Evolutionary conservation across 805 yeast genomes (phyloP), one percentile per base, ranked within the genome.

Genomic region (Torulaspora gathmanii): DNA sequence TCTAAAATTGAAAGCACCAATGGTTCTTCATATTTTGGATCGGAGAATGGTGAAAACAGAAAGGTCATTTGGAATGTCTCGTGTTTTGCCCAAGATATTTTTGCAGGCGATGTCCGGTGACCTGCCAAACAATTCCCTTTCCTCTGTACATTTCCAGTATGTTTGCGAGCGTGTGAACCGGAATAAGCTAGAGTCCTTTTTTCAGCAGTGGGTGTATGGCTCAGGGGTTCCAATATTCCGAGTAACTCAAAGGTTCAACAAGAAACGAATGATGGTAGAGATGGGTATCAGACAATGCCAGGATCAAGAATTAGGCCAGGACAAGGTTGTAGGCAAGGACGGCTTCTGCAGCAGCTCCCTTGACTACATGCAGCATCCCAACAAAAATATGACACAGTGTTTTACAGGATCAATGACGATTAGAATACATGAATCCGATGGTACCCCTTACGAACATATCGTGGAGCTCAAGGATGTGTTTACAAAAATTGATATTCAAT

Each of bases 371-470:
- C 51, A 57, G 16, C 48, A 54, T 22, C 59, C 55, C 5, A 40
- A 51, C 4, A 47, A 51, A 17, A 53, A 52, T 23, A 37, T 51
- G 16, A 56, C 63, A 2, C 56, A 64, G 0, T 75, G 82, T 2
- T 87, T 90, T 58, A 77, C 86, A 0, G 99, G 99, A 0, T 96
- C 98, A 0, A 87, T 93, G 86, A 93, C 99, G 0, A 86, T 93
- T 29, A 73, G 99, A 57, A 90, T 93, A 29, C 99, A 93, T 61
- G 99, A 93, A 60, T 95, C 96, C 0, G 98, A 93, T 64, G 99
- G 99, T 7, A 88, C 98, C 0, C 99, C 99, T 0, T 93, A 93
- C 60, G 99, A 93, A 59, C 99, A 93, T 63, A 91, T 93, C 38
- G 96, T 93, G 17, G 95, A 88, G 53, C 70, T 93, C 42, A 86